Base-by-base conservation (phyloP, 257 asterid species). In the Solanum bukasovii region DNA sequence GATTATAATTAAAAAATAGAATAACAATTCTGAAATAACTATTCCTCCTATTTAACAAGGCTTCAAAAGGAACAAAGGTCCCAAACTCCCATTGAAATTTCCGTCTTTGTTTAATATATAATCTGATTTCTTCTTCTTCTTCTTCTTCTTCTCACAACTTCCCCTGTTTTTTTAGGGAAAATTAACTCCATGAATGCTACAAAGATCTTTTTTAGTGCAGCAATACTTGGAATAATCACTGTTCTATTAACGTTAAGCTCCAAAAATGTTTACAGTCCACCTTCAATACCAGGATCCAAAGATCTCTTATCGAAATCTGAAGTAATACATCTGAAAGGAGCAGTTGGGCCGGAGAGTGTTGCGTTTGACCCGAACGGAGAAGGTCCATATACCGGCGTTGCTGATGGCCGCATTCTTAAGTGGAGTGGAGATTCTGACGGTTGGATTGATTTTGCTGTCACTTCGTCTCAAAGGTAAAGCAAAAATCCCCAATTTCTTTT, bases 361-460 rank as follows among this genome's bases (percentile, higher is more conserved):
- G 92, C 91, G 0, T 90, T 90, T 27, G 88, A 87, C 56, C 40
- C 61, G 7, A 33, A 31, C 12, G 89, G 89, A 13, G 90, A 72
- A 4, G 92, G 92, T 12, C 92, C 92, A 16, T 90, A 90, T 42
- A 88, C 90, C 7, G 89, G 92, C 13, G 88, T 90, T 40, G 88
- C 90, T 16, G 90, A 90, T 59, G 92, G 90, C 56, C 90, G 90
- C 86, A 90, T 90, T 70, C 83, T 90, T 74, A 88, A 86, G 25
- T 88, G 92, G 92, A 35, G 35, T n/a, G 67, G 42, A 1, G 71
- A 40, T 40, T 21, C 52, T 20, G 8, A 71, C 46, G 72, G 84
- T 6, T 90, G 92, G 92, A 25, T 90, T 67, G 78, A 84, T 42
- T 90, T 88, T 40, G 90, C 92, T 9, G 86, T 88, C 25, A 86